Evolutionary conservation across 768 basidiomycete genomes (phyloP).

Genomic region (Sarcomyxa edulis): DNA sequence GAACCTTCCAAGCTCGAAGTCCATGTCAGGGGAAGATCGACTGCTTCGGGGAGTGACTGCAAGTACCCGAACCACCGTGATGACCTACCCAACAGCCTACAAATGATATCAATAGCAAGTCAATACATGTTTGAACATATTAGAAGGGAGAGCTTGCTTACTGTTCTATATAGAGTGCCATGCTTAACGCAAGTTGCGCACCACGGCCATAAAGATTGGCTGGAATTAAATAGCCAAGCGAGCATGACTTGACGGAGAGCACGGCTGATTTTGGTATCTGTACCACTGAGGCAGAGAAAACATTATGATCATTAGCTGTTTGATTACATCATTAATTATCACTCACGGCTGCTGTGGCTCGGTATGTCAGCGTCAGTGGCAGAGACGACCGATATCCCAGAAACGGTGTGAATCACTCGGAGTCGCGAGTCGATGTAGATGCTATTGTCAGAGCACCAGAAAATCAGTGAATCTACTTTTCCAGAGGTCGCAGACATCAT

Average conservation of each 20-base stretch:
- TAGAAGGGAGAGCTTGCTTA: slow-evolving; percentile 24
- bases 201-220: slow-evolving; percentile 47
- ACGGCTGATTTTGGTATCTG: slow-evolving; percentile 59
- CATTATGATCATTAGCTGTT: slow-evolving; percentile 8
- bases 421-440: slow-evolving; percentile 44
- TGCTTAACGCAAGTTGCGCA: slow-evolving; percentile 55
- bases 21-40: slow-evolving; percentile 67
- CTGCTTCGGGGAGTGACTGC: slow-evolving; percentile 51
- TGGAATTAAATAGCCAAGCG: slow-evolving; percentile 37
- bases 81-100: slow-evolving; percentile 25
- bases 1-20: too few relatives aligned
- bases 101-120: too few relatives aligned
- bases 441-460: slow-evolving; percentile 44
- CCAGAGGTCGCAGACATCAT: slow-evolving; percentile 6
- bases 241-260: slow-evolving; percentile 55
- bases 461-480: slow-evolving; percentile 26
- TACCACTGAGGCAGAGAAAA: slow-evolving; percentile 40
- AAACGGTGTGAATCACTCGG: slow-evolving; percentile 21
- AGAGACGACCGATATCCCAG: slow-evolving; percentile 32
- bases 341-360: slow-evolving; percentile 31
- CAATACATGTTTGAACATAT: slow-evolving; percentile 2
- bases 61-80: slow-evolving; percentile 68
- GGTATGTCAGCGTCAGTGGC: slow-evolving; percentile 24
- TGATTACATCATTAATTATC: neutral
- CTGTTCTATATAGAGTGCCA: slow-evolving; percentile 66